Evolutionary conservation across 345 rosid species (phyloP), one percentile per base, ranked within the genome.

Genomic region (Eucalyptus sp.): DNA sequence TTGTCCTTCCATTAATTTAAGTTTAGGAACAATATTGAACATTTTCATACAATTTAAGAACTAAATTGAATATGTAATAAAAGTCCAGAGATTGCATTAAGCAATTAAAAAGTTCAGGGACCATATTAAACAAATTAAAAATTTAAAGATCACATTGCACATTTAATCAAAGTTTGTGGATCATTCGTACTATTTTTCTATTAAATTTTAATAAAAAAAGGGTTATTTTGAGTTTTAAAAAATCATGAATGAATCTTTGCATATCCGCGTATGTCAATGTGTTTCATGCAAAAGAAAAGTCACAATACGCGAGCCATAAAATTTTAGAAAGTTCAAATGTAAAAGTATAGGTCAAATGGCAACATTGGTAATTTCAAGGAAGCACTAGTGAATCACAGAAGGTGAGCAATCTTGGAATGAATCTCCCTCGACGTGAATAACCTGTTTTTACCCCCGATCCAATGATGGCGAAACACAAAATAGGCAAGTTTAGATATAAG

Each of bases 21-120:
- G 0, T 52, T 52, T 52, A 52, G 1, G 5, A 10, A 52, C 0
- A 52, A 52, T 3, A 20, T 52, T 52, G 1, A 7, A 52, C 10
- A 52, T 52, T 52, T 52, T 20, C 2, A 52, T 52, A 52, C 8
- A 20, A 52, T 52, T 0, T 20, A 20, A 0, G 5, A 10, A 18
- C 4, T 52, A 52, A 52, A 52, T 52, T 52, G 10, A 20, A 52
- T 52, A 7, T 52, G 0, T 52, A 52, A 52, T 3, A 20, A 52
- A 52, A 20, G 5, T 52, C 25, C 3, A 52, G 25, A 20, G 0
- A 52, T 52, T 25, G 8, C 25, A 20, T 52, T 52, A 10, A 52
- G 25, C 1, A 52, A 52, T 20, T 52, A 7, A 52, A 52, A 52
- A 20, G 10, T 52, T 52, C 8, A 52, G 1, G 24, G 58, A 52